phyloP scores from a whole-genome alignment of 2,329 filamentous ascomycete species.

The Cucurbitaria berberidis region DNA sequence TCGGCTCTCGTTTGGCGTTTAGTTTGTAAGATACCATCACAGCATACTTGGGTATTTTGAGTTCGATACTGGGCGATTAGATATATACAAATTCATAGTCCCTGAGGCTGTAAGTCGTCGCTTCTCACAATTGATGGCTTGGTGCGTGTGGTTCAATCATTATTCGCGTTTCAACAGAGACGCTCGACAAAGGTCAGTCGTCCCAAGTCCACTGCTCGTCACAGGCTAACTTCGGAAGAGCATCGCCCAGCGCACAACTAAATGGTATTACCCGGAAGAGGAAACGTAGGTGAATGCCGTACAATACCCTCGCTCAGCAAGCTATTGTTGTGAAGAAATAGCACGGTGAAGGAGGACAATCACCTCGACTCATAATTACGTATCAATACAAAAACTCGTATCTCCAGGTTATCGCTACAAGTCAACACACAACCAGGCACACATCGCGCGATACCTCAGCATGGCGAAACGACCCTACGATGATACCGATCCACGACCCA shows the following conservation, averaged over 20 bases:
- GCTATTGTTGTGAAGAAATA: not conserved
- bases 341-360: not conserved
- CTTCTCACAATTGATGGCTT: not conserved
- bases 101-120: not conserved
- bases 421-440: no score
- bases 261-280: no score
- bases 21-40: slow-evolving; percentile 6
- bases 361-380: not conserved
- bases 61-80: not conserved
- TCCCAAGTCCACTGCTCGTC: no score
- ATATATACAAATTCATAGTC: not conserved
- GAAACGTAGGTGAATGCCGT: not conserved
- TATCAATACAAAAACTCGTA: no score
- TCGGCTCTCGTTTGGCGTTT: no score
- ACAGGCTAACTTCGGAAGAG: no score
- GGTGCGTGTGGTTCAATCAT: not conserved
- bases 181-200: not conserved
- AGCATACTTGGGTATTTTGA: not conserved
- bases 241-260: no score
- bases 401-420: no score
- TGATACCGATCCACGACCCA: slow-evolving; percentile 1
- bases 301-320: not conserved
- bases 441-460: not conserved
- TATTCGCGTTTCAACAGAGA: not conserved
- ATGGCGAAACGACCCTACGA: not conserved